These are phyloP conservation scores for Kockovaella imperatae DNA, from an alignment of 768 basidiomycete genomes.

Conservation along the genomic window DNA sequence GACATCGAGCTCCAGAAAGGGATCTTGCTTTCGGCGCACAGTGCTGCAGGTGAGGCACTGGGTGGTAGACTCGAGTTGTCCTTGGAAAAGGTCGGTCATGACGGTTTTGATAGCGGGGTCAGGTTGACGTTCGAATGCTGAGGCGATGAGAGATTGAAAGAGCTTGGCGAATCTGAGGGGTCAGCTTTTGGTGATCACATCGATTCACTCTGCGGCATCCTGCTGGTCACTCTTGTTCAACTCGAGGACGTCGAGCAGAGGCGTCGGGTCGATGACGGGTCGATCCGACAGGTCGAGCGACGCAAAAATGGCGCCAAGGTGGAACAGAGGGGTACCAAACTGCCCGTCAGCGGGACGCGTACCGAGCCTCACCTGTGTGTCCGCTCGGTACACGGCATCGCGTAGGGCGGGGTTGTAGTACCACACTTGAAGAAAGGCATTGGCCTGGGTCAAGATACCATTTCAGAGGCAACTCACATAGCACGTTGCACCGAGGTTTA, in stretches of 20 bases:
- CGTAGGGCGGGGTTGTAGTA: slow-evolving; percentile 77
- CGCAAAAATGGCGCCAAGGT: slow-evolving; percentile 55
- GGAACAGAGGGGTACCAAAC: slow-evolving; percentile 38
- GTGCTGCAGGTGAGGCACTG: slow-evolving; percentile 63
- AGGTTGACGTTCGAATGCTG: background rate
- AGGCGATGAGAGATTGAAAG: background rate
- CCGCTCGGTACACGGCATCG: slow-evolving; percentile 68
- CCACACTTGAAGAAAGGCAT: slow-evolving; percentile 94
- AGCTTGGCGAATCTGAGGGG: slow-evolving; percentile 1
- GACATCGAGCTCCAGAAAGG: slow-evolving; percentile 83
- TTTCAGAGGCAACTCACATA: slow-evolving; percentile 48
- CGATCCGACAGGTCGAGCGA: slow-evolving; percentile 68
- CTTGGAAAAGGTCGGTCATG: slow-evolving; percentile 36
- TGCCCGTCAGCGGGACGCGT: slow-evolving; percentile 38
- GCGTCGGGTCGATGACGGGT: slow-evolving; percentile 70
- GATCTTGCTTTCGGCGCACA: slow-evolving; percentile 53
- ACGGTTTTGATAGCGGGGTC: background rate
- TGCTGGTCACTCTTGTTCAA: slow-evolving; percentile 81
- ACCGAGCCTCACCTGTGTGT: slow-evolving; percentile 49
- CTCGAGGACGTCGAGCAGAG: slow-evolving; percentile 74
- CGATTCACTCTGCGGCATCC: slow-evolving; percentile 84
- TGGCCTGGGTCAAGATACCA: slow-evolving; percentile 50
- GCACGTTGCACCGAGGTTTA: slow-evolving; percentile 89
- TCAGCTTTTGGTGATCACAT: background rate
- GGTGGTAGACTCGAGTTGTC: slow-evolving; percentile 71